These are phyloP conservation scores for Aspergillus aculeatus DNA, from an alignment of 2,329 filamentous ascomycete genomes.

Conservation along the genomic window DNA sequence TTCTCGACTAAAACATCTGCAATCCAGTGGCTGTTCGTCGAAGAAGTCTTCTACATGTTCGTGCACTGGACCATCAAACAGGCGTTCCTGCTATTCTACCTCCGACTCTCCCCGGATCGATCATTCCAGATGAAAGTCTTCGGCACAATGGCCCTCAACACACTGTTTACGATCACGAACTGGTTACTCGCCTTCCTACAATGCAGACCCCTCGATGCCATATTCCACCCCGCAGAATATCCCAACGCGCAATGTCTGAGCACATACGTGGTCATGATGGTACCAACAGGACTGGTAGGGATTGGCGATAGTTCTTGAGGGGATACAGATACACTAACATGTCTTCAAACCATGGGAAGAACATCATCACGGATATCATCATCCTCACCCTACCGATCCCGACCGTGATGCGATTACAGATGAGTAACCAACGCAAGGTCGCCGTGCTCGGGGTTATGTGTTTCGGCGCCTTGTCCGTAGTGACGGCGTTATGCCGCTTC, in stretches of 20 bases:
- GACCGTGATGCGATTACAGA: neutral
- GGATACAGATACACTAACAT: neutral
- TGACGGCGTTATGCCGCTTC: neutral
- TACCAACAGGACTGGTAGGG: neutral
- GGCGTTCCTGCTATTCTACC: slow-evolving; percentile 12
- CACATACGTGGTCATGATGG: neutral
- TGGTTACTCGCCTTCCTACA: neutral
- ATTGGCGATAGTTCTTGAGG: neutral
- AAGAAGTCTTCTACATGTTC: slow-evolving; percentile 12
- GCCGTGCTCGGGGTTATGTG: neutral
- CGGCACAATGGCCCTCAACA: neutral
- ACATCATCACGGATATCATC: neutral
- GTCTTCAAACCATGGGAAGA: neutral
- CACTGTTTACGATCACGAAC: neutral
- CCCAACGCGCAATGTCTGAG: neutral
- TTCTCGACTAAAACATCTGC: neutral
- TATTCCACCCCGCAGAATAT: neutral
- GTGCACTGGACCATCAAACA: slow-evolving; percentile 11
- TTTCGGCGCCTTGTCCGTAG: neutral
- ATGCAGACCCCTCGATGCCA: neutral
- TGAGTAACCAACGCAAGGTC: neutral
- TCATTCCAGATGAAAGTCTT: neutral
- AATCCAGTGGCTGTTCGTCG: slow-evolving; percentile 11
- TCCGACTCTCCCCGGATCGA: slow-evolving; percentile 5
- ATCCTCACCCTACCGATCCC: neutral